Conservation (phyloP, 768 basidiomycete genomes). For the Leccinellum albellum region DNA sequence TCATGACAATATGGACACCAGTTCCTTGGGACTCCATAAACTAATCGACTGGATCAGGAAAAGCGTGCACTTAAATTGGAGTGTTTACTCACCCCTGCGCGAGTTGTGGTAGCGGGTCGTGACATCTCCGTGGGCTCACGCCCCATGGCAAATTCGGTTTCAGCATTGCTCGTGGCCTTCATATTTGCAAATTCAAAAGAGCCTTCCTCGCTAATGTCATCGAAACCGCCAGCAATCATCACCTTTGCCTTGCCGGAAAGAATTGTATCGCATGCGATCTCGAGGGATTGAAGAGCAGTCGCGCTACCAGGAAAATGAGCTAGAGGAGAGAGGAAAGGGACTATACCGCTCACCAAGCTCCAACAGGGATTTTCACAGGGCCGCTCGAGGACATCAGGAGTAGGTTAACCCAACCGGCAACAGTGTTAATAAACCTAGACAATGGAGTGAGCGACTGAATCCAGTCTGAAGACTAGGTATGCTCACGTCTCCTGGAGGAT, state of each 20-base stretch:
- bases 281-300: conserved; percentile 94
- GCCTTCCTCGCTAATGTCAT: conserved; percentile 97
- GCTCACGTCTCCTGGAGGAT: conserved; percentile 95
- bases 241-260: conserved; percentile 96
- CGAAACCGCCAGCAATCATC: conserved; percentile 98
- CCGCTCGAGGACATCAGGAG: conserved; percentile 93
- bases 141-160: conserved; percentile 97
- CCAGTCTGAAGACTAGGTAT: not conserved
- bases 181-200: conserved; percentile 99
- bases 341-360: conserved; percentile 72
- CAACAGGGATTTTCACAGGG: conserved; percentile 98
- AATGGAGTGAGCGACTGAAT: conserved; percentile 5
- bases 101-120: conserved; percentile 92
- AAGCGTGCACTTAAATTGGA: not conserved
- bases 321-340: not conserved
- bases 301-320: conserved; percentile 49
- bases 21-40: conserved; percentile 98
- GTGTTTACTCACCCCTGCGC: conserved; percentile 69
- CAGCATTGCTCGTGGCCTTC: conserved; percentile 97
- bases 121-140: conserved; percentile 99
- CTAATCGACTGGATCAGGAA: conserved; percentile 30
- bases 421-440: conserved; percentile 94
- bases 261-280: conserved; percentile 96
- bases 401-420: conserved; percentile 96
- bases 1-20: conserved; percentile 97